These are phyloP conservation scores for Scytalidium sp. DNA, from an alignment of 2,329 filamentous ascomycete genomes.

Conservation along the genomic window DNA sequence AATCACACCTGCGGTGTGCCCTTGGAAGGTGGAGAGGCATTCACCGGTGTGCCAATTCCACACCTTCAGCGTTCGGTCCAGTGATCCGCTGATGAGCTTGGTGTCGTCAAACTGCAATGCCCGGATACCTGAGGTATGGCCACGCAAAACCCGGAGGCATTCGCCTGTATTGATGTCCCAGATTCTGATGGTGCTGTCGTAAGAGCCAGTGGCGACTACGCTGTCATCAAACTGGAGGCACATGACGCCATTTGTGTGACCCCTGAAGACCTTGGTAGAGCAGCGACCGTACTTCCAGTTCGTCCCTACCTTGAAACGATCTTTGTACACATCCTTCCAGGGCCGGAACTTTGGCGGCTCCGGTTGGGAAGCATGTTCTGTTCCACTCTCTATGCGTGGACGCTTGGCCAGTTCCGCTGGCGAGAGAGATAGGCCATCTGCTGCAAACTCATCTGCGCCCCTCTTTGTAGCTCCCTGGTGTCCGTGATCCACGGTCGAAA, in stretches of 20 bases:
- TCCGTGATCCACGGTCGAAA: slow-evolving; percentile 6
- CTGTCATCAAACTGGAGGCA: slow-evolving; percentile 74
- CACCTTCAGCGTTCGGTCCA: slow-evolving; percentile 84
- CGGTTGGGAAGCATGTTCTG: slow-evolving; percentile 16
- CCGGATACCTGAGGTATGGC: slow-evolving; percentile 80
- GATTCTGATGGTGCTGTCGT: slow-evolving; percentile 92
- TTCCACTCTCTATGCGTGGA: slow-evolving; percentile 11
- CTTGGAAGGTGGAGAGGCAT: slow-evolving; percentile 75
- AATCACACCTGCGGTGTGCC: slow-evolving; percentile 80
- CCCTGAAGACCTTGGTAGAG: slow-evolving; percentile 78
- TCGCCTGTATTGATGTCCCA: slow-evolving; percentile 91
- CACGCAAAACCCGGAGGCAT: slow-evolving; percentile 78
- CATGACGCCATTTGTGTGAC: slow-evolving; percentile 82
- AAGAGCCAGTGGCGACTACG: slow-evolving; percentile 89
- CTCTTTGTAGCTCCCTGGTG: slow-evolving; percentile 20
- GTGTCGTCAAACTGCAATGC: slow-evolving; percentile 90
- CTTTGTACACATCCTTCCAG: slow-evolving; percentile 97
- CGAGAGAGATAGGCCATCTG: slow-evolving; percentile 6
- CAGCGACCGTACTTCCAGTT: slow-evolving; percentile 98
- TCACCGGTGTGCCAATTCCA: slow-evolving; percentile 97
- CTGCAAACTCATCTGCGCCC: slow-evolving; percentile 14
- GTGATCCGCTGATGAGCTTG: slow-evolving; percentile 85
- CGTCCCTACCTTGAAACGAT: slow-evolving; percentile 90
- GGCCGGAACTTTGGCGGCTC: slow-evolving; percentile 56
- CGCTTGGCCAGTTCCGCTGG: slow-evolving; percentile 19